Conservation (phyloP, 2,329 filamentous ascomycete genomes). For the Nothophaeocryptopus gaeumannii region DNA sequence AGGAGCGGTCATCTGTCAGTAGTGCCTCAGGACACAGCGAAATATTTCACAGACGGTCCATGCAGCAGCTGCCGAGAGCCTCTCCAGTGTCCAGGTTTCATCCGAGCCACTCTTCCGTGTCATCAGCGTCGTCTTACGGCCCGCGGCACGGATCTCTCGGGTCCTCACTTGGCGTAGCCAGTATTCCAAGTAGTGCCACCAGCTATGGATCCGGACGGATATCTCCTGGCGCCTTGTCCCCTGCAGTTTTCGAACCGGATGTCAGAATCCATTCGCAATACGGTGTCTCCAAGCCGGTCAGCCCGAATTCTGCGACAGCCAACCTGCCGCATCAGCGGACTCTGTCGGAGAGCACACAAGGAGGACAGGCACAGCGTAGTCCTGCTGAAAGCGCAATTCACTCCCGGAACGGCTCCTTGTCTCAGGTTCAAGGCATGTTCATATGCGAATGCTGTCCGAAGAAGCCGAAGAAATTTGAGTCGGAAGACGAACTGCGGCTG, state of each 20-base stretch:
- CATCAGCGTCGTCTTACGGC: slow-evolving; percentile 62
- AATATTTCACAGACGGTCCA: slow-evolving; percentile 53
- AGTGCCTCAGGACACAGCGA: slow-evolving; percentile 46
- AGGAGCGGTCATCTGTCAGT: slow-evolving; percentile 45
- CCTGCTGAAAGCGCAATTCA: slow-evolving; percentile 45
- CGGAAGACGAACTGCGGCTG: slow-evolving; percentile 71
- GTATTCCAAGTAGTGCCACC: slow-evolving; percentile 63
- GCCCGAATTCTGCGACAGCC: slow-evolving; percentile 44
- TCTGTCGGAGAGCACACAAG: slow-evolving; percentile 41
- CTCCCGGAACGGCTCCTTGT: slow-evolving; percentile 49
- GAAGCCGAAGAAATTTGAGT: slow-evolving; percentile 94
- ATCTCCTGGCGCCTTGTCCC: slow-evolving; percentile 60
- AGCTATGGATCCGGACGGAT: slow-evolving; percentile 61
- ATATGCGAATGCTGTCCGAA: slow-evolving; percentile 96
- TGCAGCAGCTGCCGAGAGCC: slow-evolving; percentile 56
- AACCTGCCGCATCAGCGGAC: slow-evolving; percentile 39
- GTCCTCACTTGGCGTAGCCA: slow-evolving; percentile 56
- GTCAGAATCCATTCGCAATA: slow-evolving; percentile 54
- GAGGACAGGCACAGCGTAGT: slow-evolving; percentile 42
- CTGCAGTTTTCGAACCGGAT: slow-evolving; percentile 53
- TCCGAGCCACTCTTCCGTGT: slow-evolving; percentile 59
- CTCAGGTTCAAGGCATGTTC: slow-evolving; percentile 57
- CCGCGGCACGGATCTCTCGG: slow-evolving; percentile 62
- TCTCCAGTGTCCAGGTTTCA: slow-evolving; percentile 55
- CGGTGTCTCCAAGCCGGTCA: slow-evolving; percentile 47